phyloP scores from a whole-genome alignment of 2,329 filamentous ascomycete species.

The Sporothrix dimorphospora region DNA sequence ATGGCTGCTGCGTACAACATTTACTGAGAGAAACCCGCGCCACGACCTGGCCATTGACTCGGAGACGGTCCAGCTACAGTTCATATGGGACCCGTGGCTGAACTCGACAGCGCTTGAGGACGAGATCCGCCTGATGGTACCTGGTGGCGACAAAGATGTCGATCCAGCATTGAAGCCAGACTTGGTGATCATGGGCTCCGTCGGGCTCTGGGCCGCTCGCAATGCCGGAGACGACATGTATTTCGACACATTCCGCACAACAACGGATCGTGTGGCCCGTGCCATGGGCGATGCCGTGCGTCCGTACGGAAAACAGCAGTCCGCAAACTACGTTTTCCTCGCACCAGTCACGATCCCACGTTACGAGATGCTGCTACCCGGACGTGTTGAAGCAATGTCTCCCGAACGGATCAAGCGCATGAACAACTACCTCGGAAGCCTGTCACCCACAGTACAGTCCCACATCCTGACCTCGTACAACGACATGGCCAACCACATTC shows the following conservation, averaged over 20 bases:
- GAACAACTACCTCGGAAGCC: slow-evolving; percentile 54
- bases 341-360: slow-evolving; percentile 48
- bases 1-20: slow-evolving; percentile 41
- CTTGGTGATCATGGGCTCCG: slow-evolving; percentile 56
- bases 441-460: slow-evolving; percentile 46
- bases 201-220: slow-evolving; percentile 59
- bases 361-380: slow-evolving; percentile 48
- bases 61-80: slow-evolving; percentile 54
- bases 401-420: slow-evolving; percentile 54
- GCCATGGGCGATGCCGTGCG: slow-evolving; percentile 13
- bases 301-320: not conserved
- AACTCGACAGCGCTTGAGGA: slow-evolving; percentile 52
- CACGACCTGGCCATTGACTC: slow-evolving; percentile 49
- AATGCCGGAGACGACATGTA: slow-evolving; percentile 50
- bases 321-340: slow-evolving; percentile 37
- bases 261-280: slow-evolving; percentile 49
- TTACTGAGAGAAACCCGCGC: slow-evolving; percentile 46
- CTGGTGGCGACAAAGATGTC: slow-evolving; percentile 33
- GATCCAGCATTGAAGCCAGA: slow-evolving; percentile 44
- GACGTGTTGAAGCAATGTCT: slow-evolving; percentile 48
- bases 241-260: slow-evolving; percentile 49
- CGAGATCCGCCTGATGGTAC: slow-evolving; percentile 46
- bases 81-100: slow-evolving; percentile 66
- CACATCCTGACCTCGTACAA: slow-evolving; percentile 56
- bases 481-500: slow-evolving; percentile 47